Evolutionary conservation across 1,284 basidiomycete species (phyloP).

Genomic region (Irpex rosettiformis): DNA sequence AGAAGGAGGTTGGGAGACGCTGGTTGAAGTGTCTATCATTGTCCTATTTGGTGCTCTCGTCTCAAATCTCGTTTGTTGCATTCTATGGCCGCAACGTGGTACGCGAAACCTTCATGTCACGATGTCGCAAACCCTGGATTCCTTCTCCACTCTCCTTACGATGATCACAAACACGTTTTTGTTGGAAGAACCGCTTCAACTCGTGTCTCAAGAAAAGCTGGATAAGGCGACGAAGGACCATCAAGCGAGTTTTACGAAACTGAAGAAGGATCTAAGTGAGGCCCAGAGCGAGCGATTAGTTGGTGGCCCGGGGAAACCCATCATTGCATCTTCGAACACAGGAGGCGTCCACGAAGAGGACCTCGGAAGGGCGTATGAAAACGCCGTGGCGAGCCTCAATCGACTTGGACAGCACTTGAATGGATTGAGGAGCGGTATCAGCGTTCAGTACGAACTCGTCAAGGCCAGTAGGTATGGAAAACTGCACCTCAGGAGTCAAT

Average conservation of each 20-base stretch:
- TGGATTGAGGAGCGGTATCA: slow-evolving; percentile 79
- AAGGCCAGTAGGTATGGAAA: slow-evolving; percentile 60
- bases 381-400: slow-evolving; percentile 80
- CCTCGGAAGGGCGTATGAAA: slow-evolving; percentile 66
- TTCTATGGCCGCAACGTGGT: slow-evolving; percentile 83
- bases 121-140: slow-evolving; percentile 83
- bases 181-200: slow-evolving; percentile 65
- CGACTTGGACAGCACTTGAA: slow-evolving; percentile 89
- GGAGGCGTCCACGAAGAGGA: background rate
- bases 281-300: slow-evolving; percentile 79
- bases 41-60: slow-evolving; percentile 74
- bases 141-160: slow-evolving; percentile 80
- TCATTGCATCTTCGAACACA: slow-evolving; percentile 10
- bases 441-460: slow-evolving; percentile 78
- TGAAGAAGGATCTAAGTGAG: slow-evolving; percentile 81
- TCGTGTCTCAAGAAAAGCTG: slow-evolving; percentile 57
- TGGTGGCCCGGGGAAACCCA: slow-evolving; percentile 35
- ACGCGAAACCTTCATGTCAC: slow-evolving; percentile 79
- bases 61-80: slow-evolving; percentile 82
- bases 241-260: slow-evolving; percentile 81
- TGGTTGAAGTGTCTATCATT: slow-evolving; percentile 75
- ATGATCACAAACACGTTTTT: slow-evolving; percentile 84
- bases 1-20: slow-evolving; percentile 79
- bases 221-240: slow-evolving; percentile 77
- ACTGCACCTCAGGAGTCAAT: slow-evolving; percentile 33